Evolutionary conservation across 2,329 filamentous ascomycete species (phyloP).

Genomic region (Claviceps arundinis): DNA sequence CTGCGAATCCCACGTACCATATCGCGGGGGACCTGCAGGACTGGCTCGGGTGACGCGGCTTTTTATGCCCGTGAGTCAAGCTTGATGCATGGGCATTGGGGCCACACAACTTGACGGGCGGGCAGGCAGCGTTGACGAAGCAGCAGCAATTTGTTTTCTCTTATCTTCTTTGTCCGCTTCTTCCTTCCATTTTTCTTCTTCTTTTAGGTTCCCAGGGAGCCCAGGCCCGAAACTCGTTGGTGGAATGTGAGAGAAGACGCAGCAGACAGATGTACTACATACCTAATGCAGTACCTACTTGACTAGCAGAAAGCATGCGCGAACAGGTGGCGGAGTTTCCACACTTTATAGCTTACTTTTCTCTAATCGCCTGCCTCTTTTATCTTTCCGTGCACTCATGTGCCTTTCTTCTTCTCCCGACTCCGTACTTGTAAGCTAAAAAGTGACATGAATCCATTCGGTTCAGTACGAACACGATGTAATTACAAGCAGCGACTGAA

Average conservation of each 20-base stretch:
- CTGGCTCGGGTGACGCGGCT: constrained; percentile 17
- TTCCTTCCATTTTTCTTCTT: not conserved
- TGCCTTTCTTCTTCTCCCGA: too few species aligned
- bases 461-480: too few species aligned
- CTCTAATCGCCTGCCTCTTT: too few species aligned
- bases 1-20: constrained; percentile 29
- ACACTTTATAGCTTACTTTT: too few species aligned
- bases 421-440: too few species aligned
- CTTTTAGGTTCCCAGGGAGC: not conserved
- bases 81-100: not conserved
- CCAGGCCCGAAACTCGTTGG: not conserved
- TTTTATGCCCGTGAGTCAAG: not conserved
- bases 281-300: not conserved
- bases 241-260: not conserved
- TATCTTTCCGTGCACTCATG: too few species aligned
- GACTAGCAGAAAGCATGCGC: not conserved
- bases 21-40: constrained; percentile 27
- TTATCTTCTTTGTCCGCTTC: not conserved
- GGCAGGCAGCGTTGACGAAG: not conserved
- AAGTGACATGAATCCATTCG: too few species aligned
- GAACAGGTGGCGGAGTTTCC: too few species aligned
- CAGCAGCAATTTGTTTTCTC: not conserved
- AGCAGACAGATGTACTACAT: not conserved
- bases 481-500: too few species aligned
- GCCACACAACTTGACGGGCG: not conserved